Evolutionary conservation across 2,329 filamentous ascomycete genomes (phyloP).

Genomic region (Septoria petroselini): DNA sequence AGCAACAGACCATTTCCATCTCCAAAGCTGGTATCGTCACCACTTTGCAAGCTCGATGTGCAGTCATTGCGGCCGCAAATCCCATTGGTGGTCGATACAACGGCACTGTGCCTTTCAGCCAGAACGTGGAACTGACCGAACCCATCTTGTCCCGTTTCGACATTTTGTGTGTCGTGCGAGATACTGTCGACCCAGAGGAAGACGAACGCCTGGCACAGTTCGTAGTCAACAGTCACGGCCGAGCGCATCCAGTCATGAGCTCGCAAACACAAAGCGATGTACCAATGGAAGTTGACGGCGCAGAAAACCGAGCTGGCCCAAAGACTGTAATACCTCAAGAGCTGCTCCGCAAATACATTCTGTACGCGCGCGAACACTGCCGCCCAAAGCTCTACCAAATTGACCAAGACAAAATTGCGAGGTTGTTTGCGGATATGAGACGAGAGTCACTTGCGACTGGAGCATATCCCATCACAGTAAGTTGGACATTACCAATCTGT

Average conservation of each 20-base stretch:
- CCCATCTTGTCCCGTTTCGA: conserved; percentile 98
- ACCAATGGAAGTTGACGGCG: conserved; percentile 58
- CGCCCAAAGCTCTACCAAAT: conserved; percentile 93
- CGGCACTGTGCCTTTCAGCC: conserved; percentile 88
- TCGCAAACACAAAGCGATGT: conserved; percentile 41
- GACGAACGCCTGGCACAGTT: conserved; percentile 93
- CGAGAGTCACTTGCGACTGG: conserved; percentile 89
- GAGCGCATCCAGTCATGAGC: conserved; percentile 67
- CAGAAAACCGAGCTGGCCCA: conserved; percentile 46
- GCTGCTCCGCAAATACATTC: conserved; percentile 89
- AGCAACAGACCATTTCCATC: conserved; percentile 98
- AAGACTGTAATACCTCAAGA: conserved; percentile 82
- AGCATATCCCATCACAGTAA: conserved; percentile 94
- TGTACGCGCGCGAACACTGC: conserved; percentile 88
- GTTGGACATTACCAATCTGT: conserved; percentile 38
- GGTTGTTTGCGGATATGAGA: conserved; percentile 94
- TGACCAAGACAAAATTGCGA: conserved; percentile 93
- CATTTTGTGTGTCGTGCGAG: conserved; percentile 90
- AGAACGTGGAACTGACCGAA: conserved; percentile 95
- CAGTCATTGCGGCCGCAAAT: conserved; percentile 94
- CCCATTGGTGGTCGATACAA: conserved; percentile 96
- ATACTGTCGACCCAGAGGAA: conserved; percentile 87
- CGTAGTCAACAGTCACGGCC: conserved; percentile 89
- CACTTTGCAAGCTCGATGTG: conserved; percentile 90
- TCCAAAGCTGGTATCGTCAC: conserved; percentile 98